These are phyloP conservation scores for Mytilinidion resinicola DNA, from an alignment of 495 filamentous ascomycete species.

Conservation along the genomic window DNA sequence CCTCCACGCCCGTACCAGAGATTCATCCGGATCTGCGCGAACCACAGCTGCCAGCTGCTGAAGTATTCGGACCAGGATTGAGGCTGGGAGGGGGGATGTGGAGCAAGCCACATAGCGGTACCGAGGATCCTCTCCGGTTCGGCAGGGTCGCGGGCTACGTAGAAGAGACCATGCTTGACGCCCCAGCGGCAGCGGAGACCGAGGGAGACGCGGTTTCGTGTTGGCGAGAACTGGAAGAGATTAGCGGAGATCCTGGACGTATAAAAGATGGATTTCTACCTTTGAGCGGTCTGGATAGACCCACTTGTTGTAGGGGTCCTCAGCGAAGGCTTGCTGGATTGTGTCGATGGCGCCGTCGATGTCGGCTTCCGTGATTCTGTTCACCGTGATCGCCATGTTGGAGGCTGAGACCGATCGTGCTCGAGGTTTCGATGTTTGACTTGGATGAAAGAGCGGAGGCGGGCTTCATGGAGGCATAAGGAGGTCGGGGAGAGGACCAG, in stretches of 20 bases:
- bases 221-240: constrained; percentile 43
- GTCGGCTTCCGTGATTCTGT: constrained; percentile 49
- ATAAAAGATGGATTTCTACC: constrained; percentile 33
- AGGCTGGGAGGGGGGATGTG: constrained; percentile 38
- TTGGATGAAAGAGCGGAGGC: no score
- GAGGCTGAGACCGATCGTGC: background rate
- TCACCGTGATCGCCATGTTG: constrained; percentile 43
- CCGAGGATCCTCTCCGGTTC: constrained; percentile 47
- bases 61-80: constrained; percentile 51
- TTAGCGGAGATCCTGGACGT: background rate
- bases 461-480: no score
- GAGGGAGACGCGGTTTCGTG: constrained; percentile 58
- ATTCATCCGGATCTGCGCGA: constrained; percentile 56
- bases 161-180: constrained; percentile 56
- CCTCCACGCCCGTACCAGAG: constrained; percentile 58
- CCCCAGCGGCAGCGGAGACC: constrained; percentile 57
- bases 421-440: no score
- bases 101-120: constrained; percentile 58
- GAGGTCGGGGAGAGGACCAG: no score
- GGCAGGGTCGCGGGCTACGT: constrained; percentile 51
- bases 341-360: constrained; percentile 55
- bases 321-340: constrained; percentile 54
- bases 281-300: constrained; percentile 49
- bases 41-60: constrained; percentile 53
- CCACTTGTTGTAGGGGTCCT: constrained; percentile 63